Base-by-base conservation (phyloP, 768 basidiomycete genomes). In the Lentinula guzmanii region DNA sequence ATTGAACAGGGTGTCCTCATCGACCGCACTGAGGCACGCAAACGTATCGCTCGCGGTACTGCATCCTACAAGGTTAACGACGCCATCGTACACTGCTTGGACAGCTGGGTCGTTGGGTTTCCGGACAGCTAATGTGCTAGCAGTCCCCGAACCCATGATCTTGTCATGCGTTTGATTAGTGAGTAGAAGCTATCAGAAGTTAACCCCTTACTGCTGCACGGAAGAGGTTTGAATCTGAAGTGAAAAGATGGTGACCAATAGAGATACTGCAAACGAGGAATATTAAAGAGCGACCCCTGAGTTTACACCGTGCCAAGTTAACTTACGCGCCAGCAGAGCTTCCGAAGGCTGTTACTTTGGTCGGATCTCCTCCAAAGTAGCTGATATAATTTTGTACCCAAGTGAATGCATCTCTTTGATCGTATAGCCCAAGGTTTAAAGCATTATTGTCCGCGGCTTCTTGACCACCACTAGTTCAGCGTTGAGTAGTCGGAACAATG, bases 371-470 rank as follows among this genome's bases (percentile, higher is more conserved):
- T 1, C 82, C 80, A 61, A 82, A 82, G 0, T 70, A 67, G 39
- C 64, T 68, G 58, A 82, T 78, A 62, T 83, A 76, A 54, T 74
- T 67, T 61, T 80, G 76, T 0, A 82, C 74, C 80, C 71, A 73
- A 4, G 35, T 52, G 2, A 72, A 62, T 8, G 70, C 72, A 43
- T 39, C 33, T 53, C 61, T 58, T 63, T 69, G 68, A 43, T 73
- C 72, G n/a, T 56, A 61, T 13, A 73, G 61, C 8, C 71, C 70
- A 52, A 71, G 66, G 55, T 70, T 71, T 8, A 69, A 63, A 0
- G 66, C 63, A 21, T 61, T 69, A 11, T 62, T 65, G 3, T 57
- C 52, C 1, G 55, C 61, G 4, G 70, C 72, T 58, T 75, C 70
- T 3, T 64, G 48, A 8, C 73, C 71, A 37, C 54, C 54, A 35